Conservation (phyloP, 257 asterid species). For the Nicotiana benthamiana region DNA sequence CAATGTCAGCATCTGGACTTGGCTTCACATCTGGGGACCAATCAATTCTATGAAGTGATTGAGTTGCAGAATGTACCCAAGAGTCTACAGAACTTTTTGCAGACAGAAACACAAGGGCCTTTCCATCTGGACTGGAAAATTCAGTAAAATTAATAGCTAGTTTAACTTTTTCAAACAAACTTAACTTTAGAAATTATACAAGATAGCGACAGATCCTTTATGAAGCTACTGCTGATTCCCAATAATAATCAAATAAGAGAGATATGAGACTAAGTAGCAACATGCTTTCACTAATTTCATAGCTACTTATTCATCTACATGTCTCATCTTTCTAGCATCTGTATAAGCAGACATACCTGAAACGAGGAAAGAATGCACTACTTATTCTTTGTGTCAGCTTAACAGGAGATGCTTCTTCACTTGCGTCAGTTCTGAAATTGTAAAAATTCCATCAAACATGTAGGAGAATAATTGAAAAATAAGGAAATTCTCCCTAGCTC, state of each 20-base stretch:
- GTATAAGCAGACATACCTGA: conserved; percentile 46
- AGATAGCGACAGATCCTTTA: neutral
- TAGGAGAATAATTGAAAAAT: neutral
- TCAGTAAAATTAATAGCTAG: neutral
- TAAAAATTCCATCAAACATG: neutral
- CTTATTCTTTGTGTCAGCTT: conserved; percentile 56
- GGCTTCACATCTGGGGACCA: conserved; percentile 68
- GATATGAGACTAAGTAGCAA: neutral
- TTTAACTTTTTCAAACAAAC: neutral
- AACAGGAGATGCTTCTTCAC: conserved; percentile 32
- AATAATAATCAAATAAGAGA: neutral
- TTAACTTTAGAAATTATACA: neutral
- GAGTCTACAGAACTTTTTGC: conserved; percentile 71
- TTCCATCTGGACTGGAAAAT: conserved; percentile 77
- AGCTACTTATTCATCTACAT: neutral
- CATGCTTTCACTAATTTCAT: neutral
- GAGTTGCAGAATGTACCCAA: conserved; percentile 77
- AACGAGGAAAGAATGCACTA: conserved; percentile 78
- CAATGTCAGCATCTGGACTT: conserved; percentile 29
- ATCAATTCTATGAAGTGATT: conserved; percentile 72
- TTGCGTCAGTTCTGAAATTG: conserved; percentile 30
- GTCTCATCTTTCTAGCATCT: neutral
- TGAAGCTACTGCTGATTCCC: neutral
- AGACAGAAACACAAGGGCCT: conserved; percentile 65
- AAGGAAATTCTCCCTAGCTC: neutral